Base-by-base conservation (phyloP, 1,284 basidiomycete genomes). In the Austropuccinia psidii region DNA sequence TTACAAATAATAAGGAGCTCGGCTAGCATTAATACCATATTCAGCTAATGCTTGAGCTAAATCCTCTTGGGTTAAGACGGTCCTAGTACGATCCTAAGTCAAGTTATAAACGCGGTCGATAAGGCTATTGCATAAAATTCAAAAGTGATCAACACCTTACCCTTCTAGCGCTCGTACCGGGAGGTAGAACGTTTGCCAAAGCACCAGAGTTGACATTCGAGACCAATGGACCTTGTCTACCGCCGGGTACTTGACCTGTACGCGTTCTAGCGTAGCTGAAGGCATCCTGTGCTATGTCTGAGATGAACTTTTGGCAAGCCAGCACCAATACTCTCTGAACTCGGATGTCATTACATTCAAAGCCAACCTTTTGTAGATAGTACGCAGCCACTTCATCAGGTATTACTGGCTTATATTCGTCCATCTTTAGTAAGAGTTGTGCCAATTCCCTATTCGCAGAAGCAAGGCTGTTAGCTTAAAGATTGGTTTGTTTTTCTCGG, bases 331-430 rank as follows among this genome's bases (percentile, higher is more conserved):
- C 86, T 5, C 95, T 89, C 83, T 96, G 97, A 13, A 97, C 81
- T 78, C 93, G 86, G 31, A 92, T 87, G 80, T 98, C 95, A 76
- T 93, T 89, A 80, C 91, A 94, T 79, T 98, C 94, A 81, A 99
- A 98, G 0, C 96, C 96, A 24, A 94, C 91, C 75, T 89, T 86
- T 81, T 98, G 93, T 11, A 99, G 86, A 82, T 97, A 98, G 82
- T 95, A 97, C 79, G 97, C 93, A 4, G 95, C 96, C 17, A 99
- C 93, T 81, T 98, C 93, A 80, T 95, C 96, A 1, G 96, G 96
- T 77, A 99, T 93, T 92, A 96, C 79, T 43, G 96, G 96, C 78
- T 96, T 91, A 81, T 97, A 97, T 52, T 95, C 93, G 79, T 98
- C 95, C 45, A 99, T 84, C 89, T 95, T 91, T 60, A 93, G 84